phyloP scores from a whole-genome alignment of 495 filamentous ascomycete genomes.

The Aspergillus cristatus region DNA sequence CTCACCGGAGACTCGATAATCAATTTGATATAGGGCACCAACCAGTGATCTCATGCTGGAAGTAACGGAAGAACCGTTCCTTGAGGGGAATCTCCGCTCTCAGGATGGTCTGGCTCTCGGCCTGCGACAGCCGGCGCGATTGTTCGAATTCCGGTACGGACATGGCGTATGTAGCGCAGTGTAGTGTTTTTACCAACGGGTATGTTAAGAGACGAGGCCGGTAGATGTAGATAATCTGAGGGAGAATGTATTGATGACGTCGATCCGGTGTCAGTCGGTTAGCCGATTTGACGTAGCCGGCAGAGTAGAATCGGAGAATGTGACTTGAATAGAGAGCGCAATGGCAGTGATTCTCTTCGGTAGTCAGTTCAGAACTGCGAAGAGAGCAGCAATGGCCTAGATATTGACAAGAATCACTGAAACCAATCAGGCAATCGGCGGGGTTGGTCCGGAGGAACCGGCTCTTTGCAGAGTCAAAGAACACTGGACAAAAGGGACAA shows the following conservation, averaged over 20 bases:
- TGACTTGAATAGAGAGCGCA: no score
- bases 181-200: not conserved
- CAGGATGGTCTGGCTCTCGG: slow-evolving; percentile 32
- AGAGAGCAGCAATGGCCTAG: not conserved
- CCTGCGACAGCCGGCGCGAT: slow-evolving; percentile 25
- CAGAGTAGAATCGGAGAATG: no score
- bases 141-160: slow-evolving; percentile 21
- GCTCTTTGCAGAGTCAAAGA: no score
- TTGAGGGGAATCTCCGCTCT: slow-evolving; percentile 45
- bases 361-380: not conserved
- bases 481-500: no score
- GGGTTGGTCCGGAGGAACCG: no score
- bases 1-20: not conserved
- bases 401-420: no score
- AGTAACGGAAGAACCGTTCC: slow-evolving; percentile 70
- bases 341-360: no score
- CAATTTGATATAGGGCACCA: slow-evolving; percentile 5
- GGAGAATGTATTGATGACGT: slow-evolving; percentile 17
- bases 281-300: not conserved
- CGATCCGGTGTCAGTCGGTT: slow-evolving; percentile 6
- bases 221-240: not conserved
- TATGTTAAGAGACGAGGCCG: not conserved
- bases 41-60: slow-evolving; percentile 65
- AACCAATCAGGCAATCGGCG: no score
- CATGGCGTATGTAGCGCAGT: slow-evolving; percentile 14